Evolutionary conservation across 2,329 filamentous ascomycete species (phyloP).

Genomic region (Lomentospora prolificans): DNA sequence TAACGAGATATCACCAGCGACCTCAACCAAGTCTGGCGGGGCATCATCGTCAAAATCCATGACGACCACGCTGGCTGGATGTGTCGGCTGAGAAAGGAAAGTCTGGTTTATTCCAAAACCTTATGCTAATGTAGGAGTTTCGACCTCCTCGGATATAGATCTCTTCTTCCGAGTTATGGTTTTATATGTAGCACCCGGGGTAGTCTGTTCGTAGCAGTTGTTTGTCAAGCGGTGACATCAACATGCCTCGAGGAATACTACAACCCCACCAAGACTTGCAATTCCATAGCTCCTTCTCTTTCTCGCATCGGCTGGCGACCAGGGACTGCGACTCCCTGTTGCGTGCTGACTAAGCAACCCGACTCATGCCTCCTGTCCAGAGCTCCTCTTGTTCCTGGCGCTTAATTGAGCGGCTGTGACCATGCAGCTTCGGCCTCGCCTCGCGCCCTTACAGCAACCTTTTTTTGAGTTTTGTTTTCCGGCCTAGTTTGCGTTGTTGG

Average conservation of each 20-base stretch:
- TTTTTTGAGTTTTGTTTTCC: neutral
- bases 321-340: no score
- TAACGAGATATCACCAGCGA: constrained; percentile 23
- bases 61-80: neutral
- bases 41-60: constrained; percentile 60
- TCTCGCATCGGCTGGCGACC: no score
- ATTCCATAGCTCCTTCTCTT: no score
- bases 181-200: no score
- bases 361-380: neutral
- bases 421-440: neutral
- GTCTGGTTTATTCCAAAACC: neutral
- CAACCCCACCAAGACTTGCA: no score
- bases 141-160: no score
- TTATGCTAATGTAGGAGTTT: neutral
- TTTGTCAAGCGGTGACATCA: no score
- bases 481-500: no score
- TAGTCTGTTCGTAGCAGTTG: no score
- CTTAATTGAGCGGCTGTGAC: neutral
- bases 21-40: constrained; percentile 53
- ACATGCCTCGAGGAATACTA: no score
- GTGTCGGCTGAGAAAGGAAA: no score
- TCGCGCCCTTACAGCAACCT: neutral
- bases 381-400: neutral
- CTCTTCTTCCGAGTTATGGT: no score
- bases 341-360: neutral